Percentiles rank a stretch among this genome's conserved stretches.
Evolutionary conservation across 2,329 filamentous ascomycete species (phyloP).

Genomic region (Colletotrichum limetticola): DNA sequence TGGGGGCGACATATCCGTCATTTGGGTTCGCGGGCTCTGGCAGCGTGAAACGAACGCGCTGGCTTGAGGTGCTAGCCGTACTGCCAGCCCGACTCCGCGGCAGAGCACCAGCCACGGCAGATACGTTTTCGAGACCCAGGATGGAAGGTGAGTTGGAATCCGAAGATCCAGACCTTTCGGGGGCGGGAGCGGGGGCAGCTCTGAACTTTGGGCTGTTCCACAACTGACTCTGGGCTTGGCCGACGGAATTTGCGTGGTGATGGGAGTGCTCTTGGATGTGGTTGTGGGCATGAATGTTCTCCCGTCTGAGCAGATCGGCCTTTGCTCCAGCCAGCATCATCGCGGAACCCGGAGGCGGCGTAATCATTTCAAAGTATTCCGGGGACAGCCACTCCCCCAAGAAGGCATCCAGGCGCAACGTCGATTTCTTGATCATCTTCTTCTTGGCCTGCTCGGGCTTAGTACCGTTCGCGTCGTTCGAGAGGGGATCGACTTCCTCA

Average conservation of each 20-base stretch:
- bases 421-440: conserved; percentile 62
- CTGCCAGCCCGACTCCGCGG: conserved; percentile 41
- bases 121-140: conserved; percentile 40
- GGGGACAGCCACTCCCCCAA: conserved; percentile 95
- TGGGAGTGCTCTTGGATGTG: conserved; percentile 24
- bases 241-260: conserved; percentile 33
- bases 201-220: conserved; percentile 46
- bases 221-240: conserved; percentile 42
- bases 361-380: conserved; percentile 93
- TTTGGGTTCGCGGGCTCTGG: conserved; percentile 37
- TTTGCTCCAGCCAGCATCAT: conserved; percentile 93
- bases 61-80: conserved; percentile 38
- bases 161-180: conserved; percentile 32
- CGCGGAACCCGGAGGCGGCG: conserved; percentile 84
- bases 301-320: conserved; percentile 82
- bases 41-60: conserved; percentile 22
- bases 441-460: conserved; percentile 24
- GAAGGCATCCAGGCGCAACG: conserved; percentile 88
- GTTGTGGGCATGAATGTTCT: conserved; percentile 68
- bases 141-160: conserved; percentile 33
- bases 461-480: conserved; percentile 30
- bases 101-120: conserved; percentile 48
- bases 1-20: conserved; percentile 76
- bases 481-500: conserved; percentile 18
- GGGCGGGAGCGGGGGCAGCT: conserved; percentile 13